A percentile compares a stretch with the other conserved stretches of the same genome.
These are phyloP conservation scores for Gossypium anomalum DNA, from an alignment of 345 rosid genomes.

Conservation along the genomic window DNA sequence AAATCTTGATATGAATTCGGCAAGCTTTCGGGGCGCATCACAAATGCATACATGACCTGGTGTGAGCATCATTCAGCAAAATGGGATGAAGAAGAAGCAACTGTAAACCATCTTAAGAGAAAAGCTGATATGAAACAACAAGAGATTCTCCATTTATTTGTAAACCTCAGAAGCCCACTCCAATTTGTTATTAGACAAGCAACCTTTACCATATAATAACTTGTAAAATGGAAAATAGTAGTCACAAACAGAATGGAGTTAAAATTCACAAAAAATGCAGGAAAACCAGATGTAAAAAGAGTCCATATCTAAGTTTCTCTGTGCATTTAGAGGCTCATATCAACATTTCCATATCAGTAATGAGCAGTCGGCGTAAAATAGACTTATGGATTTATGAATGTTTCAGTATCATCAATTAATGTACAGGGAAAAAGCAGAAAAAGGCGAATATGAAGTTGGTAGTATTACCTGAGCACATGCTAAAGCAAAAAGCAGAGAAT, in stretches of 20 bases:
- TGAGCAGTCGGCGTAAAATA: neutral
- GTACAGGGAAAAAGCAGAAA: neutral
- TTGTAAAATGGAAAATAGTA: neutral
- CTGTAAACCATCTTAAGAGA: neutral
- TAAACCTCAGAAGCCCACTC: neutral
- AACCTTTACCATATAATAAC: neutral
- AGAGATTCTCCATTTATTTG: neutral
- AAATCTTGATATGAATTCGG: constrained; percentile 91
- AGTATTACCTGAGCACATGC: constrained; percentile 87
- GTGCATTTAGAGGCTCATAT: neutral
- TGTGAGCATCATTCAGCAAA: constrained; percentile 10
- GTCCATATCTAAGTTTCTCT: neutral
- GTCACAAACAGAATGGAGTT: neutral
- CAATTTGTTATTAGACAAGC: neutral
- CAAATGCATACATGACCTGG: constrained; percentile 85
- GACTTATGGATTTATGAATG: neutral
- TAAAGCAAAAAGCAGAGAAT: constrained; percentile 76
- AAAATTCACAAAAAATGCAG: neutral
- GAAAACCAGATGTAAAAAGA: no score
- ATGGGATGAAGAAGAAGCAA: neutral
- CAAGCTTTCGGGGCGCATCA: constrained; percentile 96
- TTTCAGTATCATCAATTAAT: neutral
- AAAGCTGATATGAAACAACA: neutral
- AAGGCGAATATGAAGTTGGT: neutral
- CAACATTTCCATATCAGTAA: neutral